phyloP scores from a whole-genome alignment of 2,329 filamentous ascomycete species.

The Juglanconis sp. region DNA sequence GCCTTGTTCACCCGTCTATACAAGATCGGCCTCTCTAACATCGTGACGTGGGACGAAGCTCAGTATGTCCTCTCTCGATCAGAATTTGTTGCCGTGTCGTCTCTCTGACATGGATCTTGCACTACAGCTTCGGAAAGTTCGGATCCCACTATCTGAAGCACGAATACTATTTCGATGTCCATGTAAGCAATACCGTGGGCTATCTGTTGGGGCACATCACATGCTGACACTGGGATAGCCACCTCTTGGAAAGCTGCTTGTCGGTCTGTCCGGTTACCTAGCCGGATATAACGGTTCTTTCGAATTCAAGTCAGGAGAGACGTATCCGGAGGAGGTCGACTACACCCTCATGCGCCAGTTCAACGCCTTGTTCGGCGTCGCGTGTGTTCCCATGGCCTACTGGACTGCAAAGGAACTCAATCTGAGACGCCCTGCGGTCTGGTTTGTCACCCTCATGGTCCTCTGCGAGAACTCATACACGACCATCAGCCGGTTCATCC shows the following conservation, averaged over 20 bases:
- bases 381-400: conserved; percentile 91
- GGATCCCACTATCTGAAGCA: conserved; percentile 98
- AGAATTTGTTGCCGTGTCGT: neutral
- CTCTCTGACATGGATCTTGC: conserved; percentile 24
- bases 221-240: conserved; percentile 50
- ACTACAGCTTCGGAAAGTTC: conserved; percentile 83
- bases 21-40: conserved; percentile 66
- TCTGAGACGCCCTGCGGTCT: conserved; percentile 81
- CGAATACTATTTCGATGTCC: conserved; percentile 94
- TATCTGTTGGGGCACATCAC: neutral
- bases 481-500: conserved; percentile 96
- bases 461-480: conserved; percentile 99
- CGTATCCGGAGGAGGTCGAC: conserved; percentile 88
- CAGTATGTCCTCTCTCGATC: conserved; percentile 46
- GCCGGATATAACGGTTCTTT: conserved; percentile 99
- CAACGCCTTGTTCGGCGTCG: conserved; percentile 90
- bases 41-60: conserved; percentile 67
- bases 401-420: conserved; percentile 90
- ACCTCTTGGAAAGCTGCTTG: conserved; percentile 96
- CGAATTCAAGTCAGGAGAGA: conserved; percentile 98
- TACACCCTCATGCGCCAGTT: conserved; percentile 99
- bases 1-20: conserved; percentile 66
- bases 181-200: conserved; percentile 25
- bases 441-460: conserved; percentile 95
- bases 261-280: conserved; percentile 91